phyloP scores from a whole-genome alignment of 1,139 yeast species.

The Keqinozyma sinolaborantium region DNA sequence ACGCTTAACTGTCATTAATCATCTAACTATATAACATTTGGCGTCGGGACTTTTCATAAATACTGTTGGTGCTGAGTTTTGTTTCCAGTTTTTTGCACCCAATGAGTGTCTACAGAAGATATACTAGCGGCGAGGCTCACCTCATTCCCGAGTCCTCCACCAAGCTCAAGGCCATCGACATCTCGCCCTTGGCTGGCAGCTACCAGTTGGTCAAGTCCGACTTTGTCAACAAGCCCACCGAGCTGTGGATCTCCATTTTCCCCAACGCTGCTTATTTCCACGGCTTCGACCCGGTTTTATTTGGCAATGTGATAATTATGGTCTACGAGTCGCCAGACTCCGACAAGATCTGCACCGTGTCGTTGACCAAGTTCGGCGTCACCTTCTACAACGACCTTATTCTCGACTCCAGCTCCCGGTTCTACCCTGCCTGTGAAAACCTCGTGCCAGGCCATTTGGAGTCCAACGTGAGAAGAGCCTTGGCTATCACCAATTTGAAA shows the following conservation, averaged over 20 bases:
- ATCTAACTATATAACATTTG: too few relatives aligned
- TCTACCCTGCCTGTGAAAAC: constrained; percentile 77
- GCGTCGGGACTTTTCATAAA: neutral
- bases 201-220: neutral
- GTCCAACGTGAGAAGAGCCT: constrained; percentile 65
- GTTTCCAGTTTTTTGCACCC: neutral
- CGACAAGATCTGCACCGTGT: constrained; percentile 51
- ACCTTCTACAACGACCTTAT: constrained; percentile 60
- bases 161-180: constrained; percentile 1
- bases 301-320: constrained; percentile 51
- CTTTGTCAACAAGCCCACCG: constrained; percentile 7
- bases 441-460: constrained; percentile 45
- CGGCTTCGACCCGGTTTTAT: constrained; percentile 49
- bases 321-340: constrained; percentile 48
- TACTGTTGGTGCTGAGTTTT: neutral
- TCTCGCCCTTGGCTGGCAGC: constrained; percentile 2
- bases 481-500: constrained; percentile 72
- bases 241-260: constrained; percentile 40
- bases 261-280: constrained; percentile 53
- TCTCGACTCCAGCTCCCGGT: constrained; percentile 59
- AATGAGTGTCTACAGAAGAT: constrained; percentile 33
- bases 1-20: too few relatives aligned
- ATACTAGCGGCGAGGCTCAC: constrained; percentile 40
- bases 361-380: constrained; percentile 70
- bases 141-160: constrained; percentile 1